Base-by-base conservation (phyloP, 2,329 filamentous ascomycete genomes). In the Dendrostoma leiphaemia region DNA sequence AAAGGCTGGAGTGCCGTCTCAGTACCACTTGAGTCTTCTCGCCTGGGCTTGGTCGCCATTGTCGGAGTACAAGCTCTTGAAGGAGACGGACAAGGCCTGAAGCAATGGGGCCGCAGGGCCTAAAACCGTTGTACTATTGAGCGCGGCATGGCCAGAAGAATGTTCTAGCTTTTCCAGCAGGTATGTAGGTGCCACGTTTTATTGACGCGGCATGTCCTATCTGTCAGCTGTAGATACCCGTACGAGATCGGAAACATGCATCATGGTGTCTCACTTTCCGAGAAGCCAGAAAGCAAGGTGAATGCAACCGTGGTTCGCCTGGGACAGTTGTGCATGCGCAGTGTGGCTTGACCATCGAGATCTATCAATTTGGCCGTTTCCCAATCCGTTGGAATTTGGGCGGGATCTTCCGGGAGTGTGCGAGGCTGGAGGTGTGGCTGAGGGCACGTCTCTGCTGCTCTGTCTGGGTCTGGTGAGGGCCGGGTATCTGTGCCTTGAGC, bases 51-150 rank as follows among this genome's bases (percentile, higher is more conserved):
- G 55, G 55, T 45, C 55, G 6, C 55, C 55, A 6, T 13, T 44
- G 52, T 51, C 51, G n/a, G 55, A 57, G 44, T 57, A 57, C 41
- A 57, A 55, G 34, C 51, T 57, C 29, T 48, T 55, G 17, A 57
- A 57, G 43, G 38, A 17, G 21, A 34, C 48, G 8, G 26, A 44
- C 28, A 43, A 28, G 37, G 13, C 37, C 28, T 51, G 48, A 51
- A 35, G 5, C 24, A 15, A 10, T 6, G 24, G 23, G 26, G 41
- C 41, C 10, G 2, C 23, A 19, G 17, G 24, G 13, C 15, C n/a
- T 21, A 40, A 15, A 6, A 10, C n/a, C n/a, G n/a, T n/a, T n/a
- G n/a, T n/a, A n/a, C n/a, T n/a, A n/a, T n/a, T n/a, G n/a, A n/a
- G n/a, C n/a, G n/a, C n/a, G n/a, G n/a, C n/a, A n/a, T n/a, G n/a